A percentile compares a stretch with the other conserved stretches of the same genome.
Conservation (phyloP, 2,329 filamentous ascomycete species). For the Colletotrichum falcatum region DNA sequence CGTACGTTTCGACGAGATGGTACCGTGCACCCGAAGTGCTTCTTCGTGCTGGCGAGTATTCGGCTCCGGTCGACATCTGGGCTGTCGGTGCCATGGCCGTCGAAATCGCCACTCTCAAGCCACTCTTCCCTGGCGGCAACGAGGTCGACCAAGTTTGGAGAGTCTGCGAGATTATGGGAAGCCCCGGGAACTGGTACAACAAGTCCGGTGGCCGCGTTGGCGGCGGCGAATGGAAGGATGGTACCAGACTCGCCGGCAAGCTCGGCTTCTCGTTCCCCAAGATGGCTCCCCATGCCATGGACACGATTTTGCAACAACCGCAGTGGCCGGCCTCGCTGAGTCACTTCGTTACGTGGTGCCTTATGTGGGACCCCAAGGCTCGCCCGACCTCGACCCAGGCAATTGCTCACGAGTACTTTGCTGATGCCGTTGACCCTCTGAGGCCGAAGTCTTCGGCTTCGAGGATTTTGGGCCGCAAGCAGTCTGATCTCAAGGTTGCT, state of each 20-base stretch:
- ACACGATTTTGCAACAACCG: slow-evolving; percentile 88
- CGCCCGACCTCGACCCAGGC: slow-evolving; percentile 94
- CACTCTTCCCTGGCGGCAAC: slow-evolving; percentile 95
- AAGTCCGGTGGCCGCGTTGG: slow-evolving; percentile 88
- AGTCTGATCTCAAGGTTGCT: slow-evolving; percentile 80
- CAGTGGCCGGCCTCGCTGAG: slow-evolving; percentile 92
- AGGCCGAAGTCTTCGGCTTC: slow-evolving; percentile 92
- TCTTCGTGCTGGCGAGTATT: slow-evolving; percentile 94
- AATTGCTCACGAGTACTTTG: slow-evolving; percentile 94
- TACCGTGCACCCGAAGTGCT: slow-evolving; percentile 97
- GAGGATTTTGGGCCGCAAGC: slow-evolving; percentile 87
- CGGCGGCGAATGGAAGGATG: slow-evolving; percentile 97
- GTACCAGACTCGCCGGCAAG: slow-evolving; percentile 91
- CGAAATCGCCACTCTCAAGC: slow-evolving; percentile 95
- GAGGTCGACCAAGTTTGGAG: slow-evolving; percentile 99
- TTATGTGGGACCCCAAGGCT: slow-evolving; percentile 98
- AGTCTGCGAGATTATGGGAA: slow-evolving; percentile 99
- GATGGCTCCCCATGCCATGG: slow-evolving; percentile 98
- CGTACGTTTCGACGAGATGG: slow-evolving; percentile 98
- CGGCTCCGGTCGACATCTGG: slow-evolving; percentile 98
- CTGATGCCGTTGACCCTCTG: slow-evolving; percentile 90
- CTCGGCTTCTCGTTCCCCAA: slow-evolving; percentile 98
- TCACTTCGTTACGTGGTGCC: slow-evolving; percentile 96
- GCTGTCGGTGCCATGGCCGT: slow-evolving; percentile 98
- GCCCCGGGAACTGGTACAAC: slow-evolving; percentile 97